Base-by-base conservation (phyloP, 2,329 filamentous ascomycete genomes). In the Cytospora piceae region DNA sequence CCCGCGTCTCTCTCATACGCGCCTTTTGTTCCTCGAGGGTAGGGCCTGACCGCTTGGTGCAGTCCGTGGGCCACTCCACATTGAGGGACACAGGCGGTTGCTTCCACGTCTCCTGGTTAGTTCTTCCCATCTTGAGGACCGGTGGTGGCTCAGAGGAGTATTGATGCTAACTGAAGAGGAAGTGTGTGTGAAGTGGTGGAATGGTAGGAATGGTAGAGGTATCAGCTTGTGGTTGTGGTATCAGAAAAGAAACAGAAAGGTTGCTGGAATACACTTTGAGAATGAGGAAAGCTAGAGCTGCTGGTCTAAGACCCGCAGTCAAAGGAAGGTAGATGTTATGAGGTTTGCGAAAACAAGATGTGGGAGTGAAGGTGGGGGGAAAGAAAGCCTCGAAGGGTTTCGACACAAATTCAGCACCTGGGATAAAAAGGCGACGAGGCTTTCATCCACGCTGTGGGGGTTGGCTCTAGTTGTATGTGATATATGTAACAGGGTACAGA, bases 1-100 rank as follows among this genome's bases (percentile, higher is more conserved):
- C 49, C 11, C 61, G 29, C 6, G 61, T 63, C 54, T 63, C 61
- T 57, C 42, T 63, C 53, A 63, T 63, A 20, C 53, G 42, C 12
- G 42, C 54, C 31, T 63, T 63, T 24, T 63, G 61, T 29, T 57
- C 53, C n/a, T 63, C 61, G 42, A 63, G 53, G 42, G 53, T 63
- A 9, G 61, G 61, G 39, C 61, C 61, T 22, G 27, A n/a, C 22
- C 51, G 42, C 22, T 34, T 57, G 29, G 31, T 8, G 29, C 61
- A 51, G 39, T 51, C 27, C 3, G 61, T 63, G 17, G 61, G 61
- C 61, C 61, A 63, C 15, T 57, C 53, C 12, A 63, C 61, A 22
- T 34, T 63, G 15, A 63, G 61, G 14, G 61, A 63, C 4, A 39
- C 61, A 12, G 61, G 61, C 9, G 61, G 61, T 27, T 63, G 61